Conservation (phyloP, 2,329 filamentous ascomycete genomes). For the Ceratocystis variospora region DNA sequence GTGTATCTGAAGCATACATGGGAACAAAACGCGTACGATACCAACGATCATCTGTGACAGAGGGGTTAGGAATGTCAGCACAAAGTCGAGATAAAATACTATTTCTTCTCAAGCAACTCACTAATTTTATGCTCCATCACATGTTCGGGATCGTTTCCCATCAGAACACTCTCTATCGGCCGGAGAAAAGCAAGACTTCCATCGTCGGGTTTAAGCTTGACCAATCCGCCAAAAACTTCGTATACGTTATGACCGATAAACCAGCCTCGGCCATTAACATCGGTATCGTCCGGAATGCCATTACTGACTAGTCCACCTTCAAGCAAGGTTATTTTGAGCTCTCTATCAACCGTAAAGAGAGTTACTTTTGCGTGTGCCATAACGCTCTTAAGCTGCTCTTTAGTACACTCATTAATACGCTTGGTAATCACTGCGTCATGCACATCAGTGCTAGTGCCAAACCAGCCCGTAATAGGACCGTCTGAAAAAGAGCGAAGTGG, state of each 20-base stretch:
- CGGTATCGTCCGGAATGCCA: conserved; percentile 25
- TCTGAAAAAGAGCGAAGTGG: conserved; percentile 52
- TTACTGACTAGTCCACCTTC: conserved; percentile 53
- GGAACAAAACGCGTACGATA: conserved; percentile 61
- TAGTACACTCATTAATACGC: conserved; percentile 50
- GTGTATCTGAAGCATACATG: conserved; percentile 32
- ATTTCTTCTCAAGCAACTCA: conserved; percentile 23
- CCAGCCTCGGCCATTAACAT: conserved; percentile 32
- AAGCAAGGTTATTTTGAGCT: conserved; percentile 50
- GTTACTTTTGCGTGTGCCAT: conserved; percentile 63
- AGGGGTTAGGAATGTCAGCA: conserved; percentile 14
- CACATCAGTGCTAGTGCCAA: conserved; percentile 65
- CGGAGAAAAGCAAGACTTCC: conserved; percentile 38
- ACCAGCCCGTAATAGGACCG: conserved; percentile 63
- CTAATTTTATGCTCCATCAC: conserved; percentile 49
- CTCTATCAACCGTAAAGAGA: conserved; percentile 55
- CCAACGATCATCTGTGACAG: conserved; percentile 41
- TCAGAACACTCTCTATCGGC: conserved; percentile 51
- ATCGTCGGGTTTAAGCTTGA: conserved; percentile 26
- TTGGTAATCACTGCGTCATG: conserved; percentile 55
- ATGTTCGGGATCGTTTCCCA: conserved; percentile 44
- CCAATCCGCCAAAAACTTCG: conserved; percentile 44
- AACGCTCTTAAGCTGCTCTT: conserved; percentile 58
- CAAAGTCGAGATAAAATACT: background rate
- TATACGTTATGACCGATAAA: conserved; percentile 50